phyloP scores from a whole-genome alignment of 2,329 filamentous ascomycete species.

The Akanthomyces muscarius region DNA sequence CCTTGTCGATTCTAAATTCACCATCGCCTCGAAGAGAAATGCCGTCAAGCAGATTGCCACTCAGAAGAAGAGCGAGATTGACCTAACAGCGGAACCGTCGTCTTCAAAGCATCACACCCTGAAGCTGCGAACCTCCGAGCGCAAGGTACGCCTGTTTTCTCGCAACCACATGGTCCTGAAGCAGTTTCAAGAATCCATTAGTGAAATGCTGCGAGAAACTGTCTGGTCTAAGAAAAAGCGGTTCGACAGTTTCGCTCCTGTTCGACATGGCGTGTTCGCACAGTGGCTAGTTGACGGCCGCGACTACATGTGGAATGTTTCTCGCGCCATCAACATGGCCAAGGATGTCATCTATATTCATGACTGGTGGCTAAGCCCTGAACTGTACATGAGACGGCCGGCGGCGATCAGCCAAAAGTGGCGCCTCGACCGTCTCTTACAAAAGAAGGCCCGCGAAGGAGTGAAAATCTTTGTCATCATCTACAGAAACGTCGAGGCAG shows the following conservation, averaged over 20 bases:
- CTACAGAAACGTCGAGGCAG: slow-evolving; percentile 95
- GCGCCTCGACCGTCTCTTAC: slow-evolving; percentile 88
- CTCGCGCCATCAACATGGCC: slow-evolving; percentile 92
- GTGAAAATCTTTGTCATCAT: slow-evolving; percentile 98
- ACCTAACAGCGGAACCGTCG: slow-evolving; percentile 36
- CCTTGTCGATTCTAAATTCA: slow-evolving; percentile 86
- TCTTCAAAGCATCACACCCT: slow-evolving; percentile 72
- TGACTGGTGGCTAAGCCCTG: slow-evolving; percentile 97
- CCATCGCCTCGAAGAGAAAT: slow-evolving; percentile 69
- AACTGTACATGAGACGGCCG: slow-evolving; percentile 90
- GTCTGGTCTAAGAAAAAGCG: slow-evolving; percentile 79
- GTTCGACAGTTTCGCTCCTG: slow-evolving; percentile 90
- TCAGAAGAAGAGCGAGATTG: slow-evolving; percentile 55
- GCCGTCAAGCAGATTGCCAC: slow-evolving; percentile 50
- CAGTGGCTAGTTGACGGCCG: slow-evolving; percentile 96
- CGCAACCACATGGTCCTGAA: slow-evolving; percentile 83
- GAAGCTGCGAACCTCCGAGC: slow-evolving; percentile 84
- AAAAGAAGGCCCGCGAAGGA: slow-evolving; percentile 87
- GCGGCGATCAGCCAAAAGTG: slow-evolving; percentile 97
- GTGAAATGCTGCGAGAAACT: slow-evolving; percentile 77
- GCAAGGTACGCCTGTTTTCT: slow-evolving; percentile 85
- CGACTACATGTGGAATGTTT: slow-evolving; percentile 99
- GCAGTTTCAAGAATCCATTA: slow-evolving; percentile 92
- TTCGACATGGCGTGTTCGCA: slow-evolving; percentile 80
- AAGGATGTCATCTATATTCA: slow-evolving; percentile 98